phyloP scores from a whole-genome alignment of 768 basidiomycete species.

The Kwoniella pini region DNA sequence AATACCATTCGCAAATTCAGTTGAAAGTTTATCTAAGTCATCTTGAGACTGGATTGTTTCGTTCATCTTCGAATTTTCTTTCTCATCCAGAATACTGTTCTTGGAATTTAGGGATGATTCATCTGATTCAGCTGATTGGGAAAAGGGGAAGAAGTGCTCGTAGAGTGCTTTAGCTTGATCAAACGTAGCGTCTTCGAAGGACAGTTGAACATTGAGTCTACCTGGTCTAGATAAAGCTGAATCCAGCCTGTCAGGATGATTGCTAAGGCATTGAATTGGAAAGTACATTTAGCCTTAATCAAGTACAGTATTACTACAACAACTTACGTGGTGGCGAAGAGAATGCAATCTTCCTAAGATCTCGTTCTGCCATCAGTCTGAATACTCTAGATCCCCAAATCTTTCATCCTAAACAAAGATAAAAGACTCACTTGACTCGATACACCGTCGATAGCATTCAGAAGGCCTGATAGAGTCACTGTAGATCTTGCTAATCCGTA shows the following conservation, averaged over 20 bases:
- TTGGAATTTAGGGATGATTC: not conserved
- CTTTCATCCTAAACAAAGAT: too few species aligned
- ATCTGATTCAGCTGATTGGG: too few species aligned
- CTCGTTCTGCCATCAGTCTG: not conserved
- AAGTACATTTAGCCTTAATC: too few species aligned
- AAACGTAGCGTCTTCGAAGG: conserved; percentile 76
- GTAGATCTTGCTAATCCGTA: conserved; percentile 26
- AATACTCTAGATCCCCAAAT: too few species aligned
- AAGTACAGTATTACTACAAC: not conserved
- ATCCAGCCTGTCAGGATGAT: conserved; percentile 86
- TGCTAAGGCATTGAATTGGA: too few species aligned
- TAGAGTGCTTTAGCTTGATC: conserved; percentile 58
- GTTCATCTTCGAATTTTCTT: not conserved
- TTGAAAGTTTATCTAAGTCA: conserved; percentile 15
- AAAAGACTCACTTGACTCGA: conserved; percentile 48
- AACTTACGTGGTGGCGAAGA: conserved; percentile 74
- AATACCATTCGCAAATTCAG: conserved; percentile 14
- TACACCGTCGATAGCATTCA: conserved; percentile 42
- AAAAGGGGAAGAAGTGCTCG: conserved; percentile 48
- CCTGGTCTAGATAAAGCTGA: conserved; percentile 86
- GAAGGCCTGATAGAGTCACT: conserved; percentile 48
- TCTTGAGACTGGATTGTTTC: not conserved
- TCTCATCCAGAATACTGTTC: not conserved
- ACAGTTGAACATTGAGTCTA: conserved; percentile 81
- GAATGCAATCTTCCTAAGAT: conserved; percentile 68